Base-by-base conservation (phyloP, 768 basidiomycete genomes). In the Boletus fagicola region DNA sequence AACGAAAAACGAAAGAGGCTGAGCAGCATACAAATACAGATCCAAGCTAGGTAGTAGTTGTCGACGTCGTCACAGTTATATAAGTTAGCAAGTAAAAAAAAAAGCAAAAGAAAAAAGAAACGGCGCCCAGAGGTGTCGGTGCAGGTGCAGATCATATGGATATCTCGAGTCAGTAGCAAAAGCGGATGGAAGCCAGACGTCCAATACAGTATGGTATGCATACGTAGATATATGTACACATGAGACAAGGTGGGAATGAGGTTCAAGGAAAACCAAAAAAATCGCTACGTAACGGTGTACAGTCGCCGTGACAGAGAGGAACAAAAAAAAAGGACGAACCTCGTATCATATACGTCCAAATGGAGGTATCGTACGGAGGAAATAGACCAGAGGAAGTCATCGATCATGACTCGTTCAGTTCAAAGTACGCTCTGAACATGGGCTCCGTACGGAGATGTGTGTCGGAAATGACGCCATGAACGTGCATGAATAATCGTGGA, bases 381-480 rank as follows among this genome's bases (percentile, higher is more conserved):
- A 47, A 16, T 12, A 2, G 28, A 30, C 22, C 3, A 7, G 36
- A 30, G 16, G n/a, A 24, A 2, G 36, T 10, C 35, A 49, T 49
- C 35, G 33, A 52, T 72, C 60, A 72, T 40, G 61, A 77, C 53
- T 84, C 86, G 50, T 77, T 76, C 49, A 90, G 77, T 59, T 92
- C 87, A 66, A 94, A 98, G 73, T 98, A 98, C 40, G 82, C 74
- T 68, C 86, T 84, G 76, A 98, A 98, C 88, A 94, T 92, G 16
- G 90, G 84, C 70, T 98, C 97, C 60, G 80, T 77, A 50, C 85
- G 79, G 42, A 98, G 77, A n/a, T 81, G 75, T 13, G 87, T 88
- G 31, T 80, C 77, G 10, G 81, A 79, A 62, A 99, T 80, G 64
- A 94, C 92, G n/a, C 77, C 71, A 65, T 96, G 89, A 22, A 98